These are phyloP conservation scores for Escallonia herrerae DNA, from an alignment of 129 eudicot species.

Conservation along the genomic window DNA sequence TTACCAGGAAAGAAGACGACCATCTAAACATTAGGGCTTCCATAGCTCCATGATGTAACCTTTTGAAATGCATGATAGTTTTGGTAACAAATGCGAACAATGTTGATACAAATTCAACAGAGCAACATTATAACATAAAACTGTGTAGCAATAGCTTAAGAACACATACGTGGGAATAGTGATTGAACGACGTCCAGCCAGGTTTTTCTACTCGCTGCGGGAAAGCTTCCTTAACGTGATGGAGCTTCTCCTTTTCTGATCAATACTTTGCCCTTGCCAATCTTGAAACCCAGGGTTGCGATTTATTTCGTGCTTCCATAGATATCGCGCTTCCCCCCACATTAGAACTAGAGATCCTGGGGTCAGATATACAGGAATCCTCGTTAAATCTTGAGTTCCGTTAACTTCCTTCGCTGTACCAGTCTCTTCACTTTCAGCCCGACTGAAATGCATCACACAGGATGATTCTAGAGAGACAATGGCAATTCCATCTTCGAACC, in stretches of 20 bases:
- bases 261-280: slow-evolving; percentile 68
- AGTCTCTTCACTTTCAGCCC: slow-evolving; percentile 20
- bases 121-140: no score
- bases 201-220: slow-evolving; percentile 17
- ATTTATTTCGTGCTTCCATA: slow-evolving; percentile 88
- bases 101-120: no score
- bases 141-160: no score
- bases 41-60: no score
- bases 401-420: slow-evolving; percentile 12
- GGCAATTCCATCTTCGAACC: slow-evolving; percentile 91
- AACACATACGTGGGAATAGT: no score
- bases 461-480: slow-evolving; percentile 80
- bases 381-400: not conserved
- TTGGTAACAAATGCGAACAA: no score
- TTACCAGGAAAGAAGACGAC: no score
- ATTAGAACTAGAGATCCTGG: slow-evolving; percentile 69
- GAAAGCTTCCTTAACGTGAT: slow-evolving; percentile 70
- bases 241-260: slow-evolving; percentile 74
- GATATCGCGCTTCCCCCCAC: slow-evolving; percentile 84
- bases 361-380: slow-evolving; percentile 54
- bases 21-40: no score
- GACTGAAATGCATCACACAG: slow-evolving; percentile 80
- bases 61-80: no score
- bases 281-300: slow-evolving; percentile 74
- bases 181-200: no score